Evolutionary conservation across 257 asterid species (phyloP).

Genomic region (Penstemon eatonii): DNA sequence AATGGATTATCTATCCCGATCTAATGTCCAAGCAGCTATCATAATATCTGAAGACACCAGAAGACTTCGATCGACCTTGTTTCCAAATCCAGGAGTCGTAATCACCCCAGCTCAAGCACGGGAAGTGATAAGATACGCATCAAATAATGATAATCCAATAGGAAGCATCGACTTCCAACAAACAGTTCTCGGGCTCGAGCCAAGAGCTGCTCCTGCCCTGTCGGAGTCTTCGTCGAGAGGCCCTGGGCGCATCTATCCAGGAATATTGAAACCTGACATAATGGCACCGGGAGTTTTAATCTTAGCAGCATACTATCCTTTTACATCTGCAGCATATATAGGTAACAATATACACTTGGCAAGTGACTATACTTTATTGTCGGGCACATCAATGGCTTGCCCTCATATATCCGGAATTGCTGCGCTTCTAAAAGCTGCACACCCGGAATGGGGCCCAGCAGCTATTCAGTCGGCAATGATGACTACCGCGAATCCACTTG

Average conservation of each 20-base stretch:
- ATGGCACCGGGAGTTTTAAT: slow-evolving; percentile 43
- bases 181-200: slow-evolving; percentile 35
- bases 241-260: slow-evolving; percentile 27
- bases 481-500: slow-evolving; percentile 52
- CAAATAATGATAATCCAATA: slow-evolving; percentile 10
- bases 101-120: slow-evolving; percentile 26
- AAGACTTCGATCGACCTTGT: slow-evolving; percentile 7
- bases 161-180: slow-evolving; percentile 39
- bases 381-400: slow-evolving; percentile 51
- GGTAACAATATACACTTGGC: slow-evolving; percentile 28
- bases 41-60: slow-evolving; percentile 28
- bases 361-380: slow-evolving; percentile 25
- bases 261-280: slow-evolving; percentile 41
- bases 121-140: slow-evolving; percentile 23
- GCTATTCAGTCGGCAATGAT: slow-evolving; percentile 54
- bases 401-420: slow-evolving; percentile 47
- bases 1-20: background rate
- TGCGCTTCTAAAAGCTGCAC: slow-evolving; percentile 43
- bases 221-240: slow-evolving; percentile 37
- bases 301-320: slow-evolving; percentile 38
- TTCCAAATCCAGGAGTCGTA: slow-evolving; percentile 35
- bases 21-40: slow-evolving; percentile 29
- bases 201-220: slow-evolving; percentile 38
- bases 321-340: background rate
- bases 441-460: slow-evolving; percentile 50